Evolutionary conservation across 2,329 filamentous ascomycete genomes (phyloP), one percentile per base, ranked within the genome.

Genomic region (Trichocomaceae sp.): DNA sequence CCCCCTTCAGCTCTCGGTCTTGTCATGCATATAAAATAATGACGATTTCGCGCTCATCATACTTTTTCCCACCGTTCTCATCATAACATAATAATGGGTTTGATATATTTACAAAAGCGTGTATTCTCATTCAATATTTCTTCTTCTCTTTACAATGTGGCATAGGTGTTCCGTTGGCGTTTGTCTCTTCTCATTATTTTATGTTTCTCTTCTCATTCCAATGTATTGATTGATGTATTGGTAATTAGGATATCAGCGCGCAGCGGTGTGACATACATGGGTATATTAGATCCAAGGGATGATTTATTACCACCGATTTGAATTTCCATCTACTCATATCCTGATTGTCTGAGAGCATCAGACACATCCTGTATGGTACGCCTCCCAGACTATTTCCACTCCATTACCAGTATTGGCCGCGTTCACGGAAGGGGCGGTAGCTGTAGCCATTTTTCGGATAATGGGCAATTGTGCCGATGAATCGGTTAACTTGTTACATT

Each of bases 401-500:
- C 58, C 56, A 20, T 31, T 22, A 5, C 23, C 33, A 22, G 7
- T 20, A n/a, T 22, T 22, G 9, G 17, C 9, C n/a, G 39, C 9
- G 17, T 42, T 20, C 26, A 9, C 2, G 10, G 7, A 29, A 29
- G 26, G 26, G 7, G 26, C 26, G 39, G 10, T 22, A 22, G 19
- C 22, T 2, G 29, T 20, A 33, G 52, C 39, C 2, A 31, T n/a
- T 15, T 31, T 65, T 47, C 73, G 69, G 42, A 73, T 58, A n/a
- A 66, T 62, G 3, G 73, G 73, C 1, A 75, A 65, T 57, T 71
- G 71, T 12, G 71, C 67, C n/a, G 64, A 60, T 26, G 60, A 62
- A 58, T 74, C 65, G 53, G 70, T 68, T 54, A 75, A 61, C 17
- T 64, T 67, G 41, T 60, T 61, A 61, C 73, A 76, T 52, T 68